These are phyloP conservation scores for Alternaria sp. DNA, from an alignment of 2,329 filamentous ascomycete species.

Conservation along the genomic window DNA sequence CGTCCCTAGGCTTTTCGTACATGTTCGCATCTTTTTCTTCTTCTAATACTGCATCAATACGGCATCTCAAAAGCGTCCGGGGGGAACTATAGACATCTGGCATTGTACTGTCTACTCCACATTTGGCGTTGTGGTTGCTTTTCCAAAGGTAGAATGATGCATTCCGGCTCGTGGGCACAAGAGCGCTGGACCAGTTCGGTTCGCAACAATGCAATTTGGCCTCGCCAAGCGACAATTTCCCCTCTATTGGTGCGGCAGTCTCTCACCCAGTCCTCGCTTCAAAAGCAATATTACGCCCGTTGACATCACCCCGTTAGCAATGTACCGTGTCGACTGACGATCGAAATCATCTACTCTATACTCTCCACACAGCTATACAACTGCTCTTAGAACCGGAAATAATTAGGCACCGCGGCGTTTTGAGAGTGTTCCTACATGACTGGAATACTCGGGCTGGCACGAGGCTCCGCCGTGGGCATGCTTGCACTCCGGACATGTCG, in stretches of 20 bases:
- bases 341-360: neutral
- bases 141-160: constrained; percentile 45
- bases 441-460: too few species aligned
- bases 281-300: constrained; percentile 8
- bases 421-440: neutral
- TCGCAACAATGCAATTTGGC: constrained; percentile 41
- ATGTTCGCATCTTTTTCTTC: constrained; percentile 11
- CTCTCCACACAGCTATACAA: neutral
- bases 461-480: too few species aligned
- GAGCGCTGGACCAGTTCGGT: constrained; percentile 31
- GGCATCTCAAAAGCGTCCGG: constrained; percentile 42
- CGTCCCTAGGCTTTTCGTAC: neutral
- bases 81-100: constrained; percentile 32
- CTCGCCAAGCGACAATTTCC: constrained; percentile 23
- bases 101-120: constrained; percentile 28
- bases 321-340: neutral
- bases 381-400: neutral
- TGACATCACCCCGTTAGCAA: neutral
- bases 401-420: neutral
- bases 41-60: constrained; percentile 43
- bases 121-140: constrained; percentile 47
- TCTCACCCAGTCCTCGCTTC: neutral
- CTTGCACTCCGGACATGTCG: too few species aligned
- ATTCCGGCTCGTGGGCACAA: constrained; percentile 37
- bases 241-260: constrained; percentile 11